These are phyloP conservation scores for Lasiodiplodia sp. DNA, from an alignment of 2,329 filamentous ascomycete species.

Conservation along the genomic window DNA sequence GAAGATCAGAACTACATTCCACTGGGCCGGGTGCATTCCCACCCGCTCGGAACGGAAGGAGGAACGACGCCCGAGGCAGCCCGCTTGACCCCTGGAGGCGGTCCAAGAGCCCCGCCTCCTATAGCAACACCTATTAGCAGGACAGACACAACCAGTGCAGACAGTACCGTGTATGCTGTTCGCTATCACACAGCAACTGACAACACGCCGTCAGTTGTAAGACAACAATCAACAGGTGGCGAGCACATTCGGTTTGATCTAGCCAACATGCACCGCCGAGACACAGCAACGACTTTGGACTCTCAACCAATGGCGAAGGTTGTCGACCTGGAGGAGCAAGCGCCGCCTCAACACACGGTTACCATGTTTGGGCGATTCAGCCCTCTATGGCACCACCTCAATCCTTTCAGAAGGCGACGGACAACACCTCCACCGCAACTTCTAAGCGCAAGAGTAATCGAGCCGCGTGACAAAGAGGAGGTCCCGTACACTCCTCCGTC, in stretches of 20 bases:
- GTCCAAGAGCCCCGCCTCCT: slow-evolving; percentile 53
- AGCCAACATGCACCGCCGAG: background rate
- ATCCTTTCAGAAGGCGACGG: slow-evolving; percentile 65
- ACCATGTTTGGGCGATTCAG: slow-evolving; percentile 28
- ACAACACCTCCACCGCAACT: slow-evolving; percentile 67
- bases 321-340: slow-evolving; percentile 19
- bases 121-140: slow-evolving; percentile 65
- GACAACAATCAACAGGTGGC: slow-evolving; percentile 34
- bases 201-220: slow-evolving; percentile 53
- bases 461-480: slow-evolving; percentile 46
- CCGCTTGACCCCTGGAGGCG: background rate
- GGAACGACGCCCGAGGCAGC: slow-evolving; percentile 12
- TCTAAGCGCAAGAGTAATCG: slow-evolving; percentile 61
- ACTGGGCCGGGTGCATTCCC: slow-evolving; percentile 28
- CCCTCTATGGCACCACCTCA: slow-evolving; percentile 36
- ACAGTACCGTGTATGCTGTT: slow-evolving; percentile 70
- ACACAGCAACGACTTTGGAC: slow-evolving; percentile 12
- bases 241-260: slow-evolving; percentile 33
- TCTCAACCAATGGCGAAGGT: slow-evolving; percentile 21
- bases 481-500: slow-evolving; percentile 32
- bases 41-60: slow-evolving; percentile 14
- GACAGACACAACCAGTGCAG: slow-evolving; percentile 67
- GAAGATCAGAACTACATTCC: slow-evolving; percentile 30
- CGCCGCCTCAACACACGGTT: slow-evolving; percentile 25
- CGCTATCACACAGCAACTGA: slow-evolving; percentile 62